Percentiles rank a stretch among this genome's conserved stretches.
These are phyloP conservation scores for Malbranchea cinnamomea DNA, from an alignment of 2,329 filamentous ascomycete species.

Conservation along the genomic window DNA sequence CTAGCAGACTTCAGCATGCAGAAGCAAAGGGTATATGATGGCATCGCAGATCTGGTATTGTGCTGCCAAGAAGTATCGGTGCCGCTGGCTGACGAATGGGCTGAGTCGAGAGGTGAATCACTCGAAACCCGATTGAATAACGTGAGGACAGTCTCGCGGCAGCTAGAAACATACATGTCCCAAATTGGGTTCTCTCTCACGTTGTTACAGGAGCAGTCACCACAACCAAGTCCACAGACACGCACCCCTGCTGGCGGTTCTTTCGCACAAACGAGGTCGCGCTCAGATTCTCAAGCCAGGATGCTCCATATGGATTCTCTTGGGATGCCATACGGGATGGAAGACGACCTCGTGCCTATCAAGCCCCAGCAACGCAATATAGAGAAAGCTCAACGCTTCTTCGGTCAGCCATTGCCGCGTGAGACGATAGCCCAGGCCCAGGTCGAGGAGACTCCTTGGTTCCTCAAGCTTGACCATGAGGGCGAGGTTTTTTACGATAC, in stretches of 20 bases:
- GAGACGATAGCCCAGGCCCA: conserved; percentile 16
- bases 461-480: conserved; percentile 73
- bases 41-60: conserved; percentile 74
- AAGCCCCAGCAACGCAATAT: conserved; percentile 30
- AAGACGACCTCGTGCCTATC: conserved; percentile 17
- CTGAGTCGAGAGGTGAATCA: conserved; percentile 76
- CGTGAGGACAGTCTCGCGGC: conserved; percentile 60
- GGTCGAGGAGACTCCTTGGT: conserved; percentile 44
- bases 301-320: conserved; percentile 22
- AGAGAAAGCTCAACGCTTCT: conserved; percentile 34
- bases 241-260: no score
- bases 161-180: conserved; percentile 72
- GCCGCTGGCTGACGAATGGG: conserved; percentile 88
- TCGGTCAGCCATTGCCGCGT: conserved; percentile 30
- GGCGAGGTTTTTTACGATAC: conserved; percentile 78
- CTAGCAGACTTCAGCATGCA: conserved; percentile 75
- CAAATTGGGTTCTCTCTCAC: conserved; percentile 82
- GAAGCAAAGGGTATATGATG: conserved; percentile 89
- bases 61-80: conserved; percentile 84
- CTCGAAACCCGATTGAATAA: conserved; percentile 74
- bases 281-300: conserved; percentile 24
- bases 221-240: conserved; percentile 36
- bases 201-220: conserved; percentile 69
- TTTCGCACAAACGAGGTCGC: no score
- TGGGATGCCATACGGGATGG: conserved; percentile 27